Conservation (phyloP, 1,284 basidiomycete species). For the Apiotrichum laibachii region DNA sequence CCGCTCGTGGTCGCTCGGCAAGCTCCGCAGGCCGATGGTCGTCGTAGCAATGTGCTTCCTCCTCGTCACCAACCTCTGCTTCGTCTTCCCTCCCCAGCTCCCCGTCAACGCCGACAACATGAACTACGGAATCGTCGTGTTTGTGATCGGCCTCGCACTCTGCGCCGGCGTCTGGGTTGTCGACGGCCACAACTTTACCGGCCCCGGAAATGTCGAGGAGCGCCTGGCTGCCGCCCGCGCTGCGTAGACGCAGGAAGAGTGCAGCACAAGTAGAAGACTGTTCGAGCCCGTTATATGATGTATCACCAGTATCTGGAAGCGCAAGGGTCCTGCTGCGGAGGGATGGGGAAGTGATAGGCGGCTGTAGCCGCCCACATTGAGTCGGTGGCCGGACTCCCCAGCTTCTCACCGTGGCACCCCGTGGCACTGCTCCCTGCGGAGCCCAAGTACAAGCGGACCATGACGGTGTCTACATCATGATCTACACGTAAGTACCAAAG, state of each 20-base stretch:
- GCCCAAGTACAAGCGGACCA: too few species aligned
- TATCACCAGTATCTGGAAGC: too few species aligned
- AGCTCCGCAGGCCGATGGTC: conserved; percentile 41
- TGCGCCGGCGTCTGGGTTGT: conserved; percentile 45
- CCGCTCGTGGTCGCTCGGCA: conserved; percentile 42
- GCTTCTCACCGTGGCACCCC: too few species aligned
- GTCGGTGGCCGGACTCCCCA: too few species aligned
- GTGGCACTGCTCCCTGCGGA: too few species aligned
- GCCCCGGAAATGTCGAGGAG: conserved; percentile 46
- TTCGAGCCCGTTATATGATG: too few species aligned
- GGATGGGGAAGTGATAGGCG: too few species aligned
- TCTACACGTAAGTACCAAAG: too few species aligned
- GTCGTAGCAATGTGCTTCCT: conserved; percentile 51
- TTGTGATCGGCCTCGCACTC: conserved; percentile 40
- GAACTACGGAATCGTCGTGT: conserved; percentile 53
- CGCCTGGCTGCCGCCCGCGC: conserved; percentile 18
- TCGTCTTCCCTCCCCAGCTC: conserved; percentile 54
- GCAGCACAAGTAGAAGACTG: too few species aligned
- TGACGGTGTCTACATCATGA: too few species aligned
- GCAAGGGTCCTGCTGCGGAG: too few species aligned
- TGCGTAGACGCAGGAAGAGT: background rate
- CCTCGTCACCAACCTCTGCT: conserved; percentile 53
- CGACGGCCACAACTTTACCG: conserved; percentile 47
- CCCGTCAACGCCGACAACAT: conserved; percentile 50
- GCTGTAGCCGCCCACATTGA: too few species aligned